phyloP scores from a whole-genome alignment of 331 rosid species.

The Cucumis variabilis region DNA sequence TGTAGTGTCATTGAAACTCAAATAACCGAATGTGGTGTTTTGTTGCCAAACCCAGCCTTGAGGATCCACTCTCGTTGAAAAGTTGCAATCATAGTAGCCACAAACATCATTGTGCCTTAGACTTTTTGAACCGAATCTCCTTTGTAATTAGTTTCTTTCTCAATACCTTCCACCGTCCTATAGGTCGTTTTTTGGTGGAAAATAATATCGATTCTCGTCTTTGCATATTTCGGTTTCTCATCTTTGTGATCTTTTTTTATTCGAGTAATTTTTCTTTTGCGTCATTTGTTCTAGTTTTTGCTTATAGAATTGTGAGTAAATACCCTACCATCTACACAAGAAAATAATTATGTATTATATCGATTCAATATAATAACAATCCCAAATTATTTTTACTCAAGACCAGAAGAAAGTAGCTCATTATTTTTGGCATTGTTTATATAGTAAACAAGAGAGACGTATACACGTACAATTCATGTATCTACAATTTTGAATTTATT shows the following conservation, averaged over 20 bases:
- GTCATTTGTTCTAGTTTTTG: neutral
- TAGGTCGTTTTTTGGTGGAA: no score
- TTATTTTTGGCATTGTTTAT: no score
- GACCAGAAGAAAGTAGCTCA: no score
- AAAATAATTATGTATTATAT: neutral
- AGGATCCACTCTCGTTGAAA: neutral
- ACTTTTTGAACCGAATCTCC: neutral
- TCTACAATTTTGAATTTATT: no score
- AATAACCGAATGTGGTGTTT: neutral
- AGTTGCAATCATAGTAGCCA: neutral
- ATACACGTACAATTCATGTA: no score
- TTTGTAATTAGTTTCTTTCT: conserved; percentile 1
- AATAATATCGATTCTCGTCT: neutral
- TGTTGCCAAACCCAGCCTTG: conserved; percentile 29
- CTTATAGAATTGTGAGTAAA: neutral
- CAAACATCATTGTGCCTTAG: neutral
- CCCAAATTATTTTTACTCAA: no score
- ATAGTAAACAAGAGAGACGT: no score
- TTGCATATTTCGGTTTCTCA: neutral
- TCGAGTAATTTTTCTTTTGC: neutral
- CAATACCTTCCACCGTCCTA: neutral
- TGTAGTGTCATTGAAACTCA: no score
- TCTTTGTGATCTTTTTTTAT: neutral
- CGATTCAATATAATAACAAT: no score
- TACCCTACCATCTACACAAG: neutral